phyloP scores from a whole-genome alignment of 1,139 yeast species.

The Geotrichum citri-aurantii region DNA sequence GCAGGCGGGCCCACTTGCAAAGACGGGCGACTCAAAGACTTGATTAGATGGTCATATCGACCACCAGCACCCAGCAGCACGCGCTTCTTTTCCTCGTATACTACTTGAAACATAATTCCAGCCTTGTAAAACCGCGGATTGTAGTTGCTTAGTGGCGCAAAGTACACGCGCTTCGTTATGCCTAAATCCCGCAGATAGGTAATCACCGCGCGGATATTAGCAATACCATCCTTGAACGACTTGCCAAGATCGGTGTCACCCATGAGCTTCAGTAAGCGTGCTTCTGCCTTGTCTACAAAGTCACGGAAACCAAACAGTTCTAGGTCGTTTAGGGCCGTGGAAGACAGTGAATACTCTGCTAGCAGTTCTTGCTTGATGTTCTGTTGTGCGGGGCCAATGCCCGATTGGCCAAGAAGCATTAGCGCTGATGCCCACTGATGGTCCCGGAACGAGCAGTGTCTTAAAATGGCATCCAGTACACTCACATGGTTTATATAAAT shows the following conservation, averaged over 20 bases:
- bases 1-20: conserved; percentile 38
- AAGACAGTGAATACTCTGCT: conserved; percentile 66
- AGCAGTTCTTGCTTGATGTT: conserved; percentile 63
- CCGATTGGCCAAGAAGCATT: conserved; percentile 66
- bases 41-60: conserved; percentile 69
- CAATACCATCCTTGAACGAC: conserved; percentile 57
- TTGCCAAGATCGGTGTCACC: conserved; percentile 63
- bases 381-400: conserved; percentile 59
- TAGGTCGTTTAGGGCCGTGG: conserved; percentile 75
- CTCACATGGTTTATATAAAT: conserved; percentile 76
- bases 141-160: conserved; percentile 76
- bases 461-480: conserved; percentile 65
- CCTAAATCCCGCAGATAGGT: conserved; percentile 53
- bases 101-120: conserved; percentile 85
- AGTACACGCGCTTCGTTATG: conserved; percentile 44
- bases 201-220: conserved; percentile 54
- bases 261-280: conserved; percentile 61
- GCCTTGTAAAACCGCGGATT: conserved; percentile 70
- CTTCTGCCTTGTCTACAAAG: conserved; percentile 58
- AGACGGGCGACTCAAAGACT: conserved; percentile 53
- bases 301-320: conserved; percentile 72
- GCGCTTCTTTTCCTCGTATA: conserved; percentile 47
- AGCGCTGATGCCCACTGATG: conserved; percentile 66
- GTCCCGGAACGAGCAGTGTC: conserved; percentile 70
- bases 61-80: conserved; percentile 86